phyloP scores from a whole-genome alignment of 192 early-diverging fungal genomes.

The Umbelopsis sp. region DNA sequence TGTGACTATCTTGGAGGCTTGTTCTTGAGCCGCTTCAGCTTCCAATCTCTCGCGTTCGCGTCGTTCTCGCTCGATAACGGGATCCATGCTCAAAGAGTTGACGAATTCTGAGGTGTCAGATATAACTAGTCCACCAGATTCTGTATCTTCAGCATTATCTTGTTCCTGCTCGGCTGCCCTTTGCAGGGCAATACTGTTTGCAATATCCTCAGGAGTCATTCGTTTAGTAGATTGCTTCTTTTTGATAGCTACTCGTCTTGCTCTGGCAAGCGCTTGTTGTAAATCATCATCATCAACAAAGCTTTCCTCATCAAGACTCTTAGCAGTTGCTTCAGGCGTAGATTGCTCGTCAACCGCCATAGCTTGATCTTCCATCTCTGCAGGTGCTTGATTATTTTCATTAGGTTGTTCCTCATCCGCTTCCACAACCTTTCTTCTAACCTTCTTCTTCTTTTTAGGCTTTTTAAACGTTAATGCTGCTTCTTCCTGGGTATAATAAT shows the following conservation, averaged over 20 bases:
- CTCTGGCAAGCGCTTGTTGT: conserved; percentile 78
- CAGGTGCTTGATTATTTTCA: not conserved
- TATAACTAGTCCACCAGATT: conserved; percentile 64
- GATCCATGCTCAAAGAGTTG: conserved; percentile 51
- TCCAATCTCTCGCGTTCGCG: conserved; percentile 27
- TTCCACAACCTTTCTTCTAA: conserved; percentile 48
- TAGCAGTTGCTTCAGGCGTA: not conserved
- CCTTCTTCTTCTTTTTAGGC: conserved; percentile 69
- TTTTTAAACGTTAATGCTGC: conserved; percentile 77
- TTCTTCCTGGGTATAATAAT: conserved; percentile 93
- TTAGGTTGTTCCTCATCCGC: conserved; percentile 46
- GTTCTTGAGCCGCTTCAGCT: conserved; percentile 26
- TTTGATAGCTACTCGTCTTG: conserved; percentile 64
- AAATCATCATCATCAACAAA: conserved; percentile 97
- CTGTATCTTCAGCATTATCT: conserved; percentile 39
- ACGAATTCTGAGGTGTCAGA: conserved; percentile 92
- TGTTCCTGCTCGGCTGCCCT: conserved; percentile 37
- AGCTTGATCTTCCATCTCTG: not conserved
- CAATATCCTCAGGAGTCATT: conserved; percentile 64
- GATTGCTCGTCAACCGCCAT: not conserved
- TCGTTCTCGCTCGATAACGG: conserved; percentile 34
- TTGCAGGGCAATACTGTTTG: conserved; percentile 49
- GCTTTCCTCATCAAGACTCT: conserved; percentile 57
- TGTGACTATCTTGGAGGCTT: conserved; percentile 12
- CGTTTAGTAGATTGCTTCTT: conserved; percentile 49